These are phyloP conservation scores for Tremellales sp. DNA, from an alignment of 1,284 basidiomycete genomes.

Conservation along the genomic window DNA sequence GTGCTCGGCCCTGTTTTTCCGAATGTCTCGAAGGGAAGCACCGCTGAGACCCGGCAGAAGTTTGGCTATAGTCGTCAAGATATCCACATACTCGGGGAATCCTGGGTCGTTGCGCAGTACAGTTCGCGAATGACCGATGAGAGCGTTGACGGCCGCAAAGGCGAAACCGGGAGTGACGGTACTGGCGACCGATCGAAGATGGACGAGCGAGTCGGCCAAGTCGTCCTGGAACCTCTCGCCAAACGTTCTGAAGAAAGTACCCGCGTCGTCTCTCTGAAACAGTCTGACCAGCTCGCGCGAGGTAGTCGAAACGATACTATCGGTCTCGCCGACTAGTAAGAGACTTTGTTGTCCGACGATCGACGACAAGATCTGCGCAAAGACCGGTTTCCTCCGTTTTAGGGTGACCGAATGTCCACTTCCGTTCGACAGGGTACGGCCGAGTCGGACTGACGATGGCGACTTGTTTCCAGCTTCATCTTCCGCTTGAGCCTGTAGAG, in stretches of 20 bases:
- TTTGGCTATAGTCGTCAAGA: constrained; percentile 58
- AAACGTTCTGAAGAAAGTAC: constrained; percentile 60
- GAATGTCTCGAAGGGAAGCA: constrained; percentile 67
- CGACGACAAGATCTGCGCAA: constrained; percentile 26
- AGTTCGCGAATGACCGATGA: constrained; percentile 66
- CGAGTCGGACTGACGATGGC: constrained; percentile 13
- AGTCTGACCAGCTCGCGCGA: constrained; percentile 61
- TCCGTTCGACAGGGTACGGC: constrained; percentile 15
- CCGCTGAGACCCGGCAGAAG: constrained; percentile 63
- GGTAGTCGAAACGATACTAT: constrained; percentile 57
- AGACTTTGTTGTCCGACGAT: constrained; percentile 29
- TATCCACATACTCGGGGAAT: constrained; percentile 54
- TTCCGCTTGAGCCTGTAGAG: constrained; percentile 13
- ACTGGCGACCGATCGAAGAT: constrained; percentile 54
- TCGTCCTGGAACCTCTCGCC: constrained; percentile 60
- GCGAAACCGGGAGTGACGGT: constrained; percentile 62
- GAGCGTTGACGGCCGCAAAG: constrained; percentile 64
- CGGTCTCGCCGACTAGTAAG: constrained; percentile 54
- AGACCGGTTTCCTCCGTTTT: constrained; percentile 22
- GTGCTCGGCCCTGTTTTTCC: constrained; percentile 67
- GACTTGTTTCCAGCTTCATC: constrained; percentile 4
- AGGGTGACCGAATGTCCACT: constrained; percentile 14
- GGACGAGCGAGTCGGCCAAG: constrained; percentile 53
- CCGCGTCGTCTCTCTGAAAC: constrained; percentile 69
- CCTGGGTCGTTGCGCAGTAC: constrained; percentile 54